These are phyloP conservation scores for Puccinia novopanici DNA, from an alignment of 1,284 basidiomycete species.

Conservation along the genomic window DNA sequence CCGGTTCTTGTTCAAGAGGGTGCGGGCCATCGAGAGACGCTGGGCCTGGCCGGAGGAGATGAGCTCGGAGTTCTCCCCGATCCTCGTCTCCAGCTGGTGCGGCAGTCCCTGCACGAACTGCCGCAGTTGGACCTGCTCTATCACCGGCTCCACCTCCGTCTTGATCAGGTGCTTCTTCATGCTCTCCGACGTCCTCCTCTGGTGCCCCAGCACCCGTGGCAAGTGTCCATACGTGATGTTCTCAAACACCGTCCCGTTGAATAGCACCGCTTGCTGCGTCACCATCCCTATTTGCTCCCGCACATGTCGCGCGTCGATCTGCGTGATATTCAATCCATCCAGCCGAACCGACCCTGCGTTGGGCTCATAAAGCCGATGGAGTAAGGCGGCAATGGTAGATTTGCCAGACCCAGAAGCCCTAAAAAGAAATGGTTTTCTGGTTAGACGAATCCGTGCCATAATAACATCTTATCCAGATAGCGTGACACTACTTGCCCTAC, in stretches of 20 bases:
- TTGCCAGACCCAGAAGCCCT: constrained; percentile 83
- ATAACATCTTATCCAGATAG: too few relatives aligned
- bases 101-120: constrained; percentile 54
- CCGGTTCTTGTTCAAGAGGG: constrained; percentile 56
- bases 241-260: constrained; percentile 78
- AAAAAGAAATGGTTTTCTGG: background rate
- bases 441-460: too few relatives aligned
- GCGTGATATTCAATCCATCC: constrained; percentile 64
- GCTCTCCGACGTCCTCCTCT: background rate
- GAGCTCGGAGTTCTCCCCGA: constrained; percentile 55
- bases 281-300: constrained; percentile 83
- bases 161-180: constrained; percentile 35
- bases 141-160: constrained; percentile 52
- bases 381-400: constrained; percentile 76
- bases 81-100: constrained; percentile 53
- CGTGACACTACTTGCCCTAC: constrained; percentile 63
- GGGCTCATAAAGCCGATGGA: constrained; percentile 85
- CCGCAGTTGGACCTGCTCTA: constrained; percentile 53
- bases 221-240: constrained; percentile 78
- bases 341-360: constrained; percentile 67
- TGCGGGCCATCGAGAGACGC: constrained; percentile 58
- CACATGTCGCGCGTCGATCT: constrained; percentile 71
- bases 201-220: background rate
- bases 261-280: constrained; percentile 79
- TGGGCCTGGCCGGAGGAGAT: constrained; percentile 59